Percentiles rank a stretch among this genome's conserved stretches.
Evolutionary conservation across 2,329 filamentous ascomycete genomes (phyloP).

Genomic region (Fonsecaea nubica): DNA sequence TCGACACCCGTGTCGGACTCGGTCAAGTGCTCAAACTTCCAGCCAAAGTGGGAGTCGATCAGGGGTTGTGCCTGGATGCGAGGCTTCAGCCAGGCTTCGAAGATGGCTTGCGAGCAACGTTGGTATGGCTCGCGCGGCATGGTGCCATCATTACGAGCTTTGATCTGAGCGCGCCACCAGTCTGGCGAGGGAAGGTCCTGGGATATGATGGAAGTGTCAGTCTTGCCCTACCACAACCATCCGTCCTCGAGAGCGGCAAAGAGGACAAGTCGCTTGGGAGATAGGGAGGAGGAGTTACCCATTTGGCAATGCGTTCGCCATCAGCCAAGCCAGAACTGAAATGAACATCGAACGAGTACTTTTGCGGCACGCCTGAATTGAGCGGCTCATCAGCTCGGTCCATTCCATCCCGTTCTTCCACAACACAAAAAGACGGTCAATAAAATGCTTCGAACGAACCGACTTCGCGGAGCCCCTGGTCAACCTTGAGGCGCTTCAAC

Average conservation of each 20-base stretch:
- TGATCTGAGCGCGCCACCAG: slow-evolving; percentile 38
- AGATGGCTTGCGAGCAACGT: slow-evolving; percentile 45
- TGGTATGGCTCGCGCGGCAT: slow-evolving; percentile 45
- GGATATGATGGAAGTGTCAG: background rate
- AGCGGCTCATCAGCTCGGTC: slow-evolving; percentile 1
- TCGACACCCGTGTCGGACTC: slow-evolving; percentile 37
- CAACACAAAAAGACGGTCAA: background rate
- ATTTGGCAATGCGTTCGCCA: slow-evolving; percentile 24
- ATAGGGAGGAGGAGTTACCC: slow-evolving; percentile 15
- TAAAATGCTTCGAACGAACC: slow-evolving; percentile 17
- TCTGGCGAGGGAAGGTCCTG: slow-evolving; percentile 27
- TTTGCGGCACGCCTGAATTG: slow-evolving; percentile 21
- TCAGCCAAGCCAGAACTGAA: slow-evolving; percentile 27
- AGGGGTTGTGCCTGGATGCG: slow-evolving; percentile 37
- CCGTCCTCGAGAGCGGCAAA: background rate
- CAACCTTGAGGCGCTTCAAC: slow-evolving; percentile 32
- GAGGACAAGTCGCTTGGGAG: background rate
- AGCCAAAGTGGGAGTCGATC: slow-evolving; percentile 43
- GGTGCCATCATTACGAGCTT: slow-evolving; percentile 44
- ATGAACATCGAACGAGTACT: slow-evolving; percentile 29
- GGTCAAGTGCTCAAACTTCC: slow-evolving; percentile 38
- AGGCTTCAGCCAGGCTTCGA: slow-evolving; percentile 47
- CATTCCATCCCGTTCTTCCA: background rate
- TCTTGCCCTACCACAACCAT: background rate
- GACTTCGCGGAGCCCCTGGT: slow-evolving; percentile 22